Conservation (phyloP, 148 eudicot species). For the Vaccinium vitisidaea region DNA sequence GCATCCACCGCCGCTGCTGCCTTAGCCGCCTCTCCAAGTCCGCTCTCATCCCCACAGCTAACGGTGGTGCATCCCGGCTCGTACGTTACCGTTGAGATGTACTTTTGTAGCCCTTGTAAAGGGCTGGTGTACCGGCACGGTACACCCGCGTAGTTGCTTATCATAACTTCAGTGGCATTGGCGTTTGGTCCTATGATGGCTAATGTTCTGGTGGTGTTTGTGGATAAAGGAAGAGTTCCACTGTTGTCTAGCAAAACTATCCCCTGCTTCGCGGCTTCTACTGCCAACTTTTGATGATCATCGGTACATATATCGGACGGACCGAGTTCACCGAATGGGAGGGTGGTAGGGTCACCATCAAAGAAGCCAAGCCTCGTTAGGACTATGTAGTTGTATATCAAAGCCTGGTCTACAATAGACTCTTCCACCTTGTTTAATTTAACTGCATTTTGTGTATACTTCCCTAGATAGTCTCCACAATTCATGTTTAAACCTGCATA, state of each 20-base stretch:
- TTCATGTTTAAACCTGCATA: slow-evolving; percentile 47
- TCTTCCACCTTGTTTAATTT: slow-evolving; percentile 27
- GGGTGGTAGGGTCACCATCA: slow-evolving; percentile 38
- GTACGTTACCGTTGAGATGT: slow-evolving; percentile 20
- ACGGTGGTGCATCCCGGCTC: slow-evolving; percentile 33
- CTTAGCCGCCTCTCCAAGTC: slow-evolving; percentile 17
- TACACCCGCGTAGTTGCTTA: slow-evolving; percentile 46
- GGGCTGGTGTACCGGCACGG: slow-evolving; percentile 44
- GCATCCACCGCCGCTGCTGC: slow-evolving; percentile 22
- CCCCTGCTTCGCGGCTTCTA: slow-evolving; percentile 48
- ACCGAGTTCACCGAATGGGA: slow-evolving; percentile 31
- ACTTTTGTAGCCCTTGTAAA: slow-evolving; percentile 29
- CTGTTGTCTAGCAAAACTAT: slow-evolving; percentile 42
- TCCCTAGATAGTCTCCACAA: slow-evolving; percentile 37
- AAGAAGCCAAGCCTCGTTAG: slow-evolving; percentile 53
- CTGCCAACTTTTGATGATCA: slow-evolving; percentile 32
- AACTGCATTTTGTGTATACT: slow-evolving; percentile 32
- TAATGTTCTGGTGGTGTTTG: slow-evolving; percentile 17
- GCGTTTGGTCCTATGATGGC: slow-evolving; percentile 46
- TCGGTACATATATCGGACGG: slow-evolving; percentile 35
- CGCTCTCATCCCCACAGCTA: slow-evolving; percentile 11
- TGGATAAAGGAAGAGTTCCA: slow-evolving; percentile 30
- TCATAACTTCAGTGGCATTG: slow-evolving; percentile 34
- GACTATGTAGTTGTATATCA: slow-evolving; percentile 37
- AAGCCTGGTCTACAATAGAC: slow-evolving; percentile 38